Evolutionary conservation across 352 stramenopile species (phyloP).

Genomic region (Phytophthora pinifolia): DNA sequence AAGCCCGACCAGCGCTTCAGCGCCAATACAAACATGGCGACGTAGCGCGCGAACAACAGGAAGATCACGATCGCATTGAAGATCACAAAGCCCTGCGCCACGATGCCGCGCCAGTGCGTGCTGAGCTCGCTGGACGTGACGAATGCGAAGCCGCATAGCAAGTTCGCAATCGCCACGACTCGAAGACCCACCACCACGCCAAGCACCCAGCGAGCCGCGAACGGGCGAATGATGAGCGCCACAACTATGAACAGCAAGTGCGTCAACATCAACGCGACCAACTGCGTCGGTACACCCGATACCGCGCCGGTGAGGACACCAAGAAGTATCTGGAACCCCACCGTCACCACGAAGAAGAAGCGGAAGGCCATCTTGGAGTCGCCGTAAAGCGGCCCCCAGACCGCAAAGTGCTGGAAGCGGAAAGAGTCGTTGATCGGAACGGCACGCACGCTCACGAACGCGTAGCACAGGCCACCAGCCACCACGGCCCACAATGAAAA

Average conservation of each 20-base stretch:
- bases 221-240: conserved; percentile 55
- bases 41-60: conserved; percentile 55
- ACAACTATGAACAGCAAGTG: conserved; percentile 53
- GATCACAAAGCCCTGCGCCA: conserved; percentile 57
- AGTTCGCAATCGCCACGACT: conserved; percentile 52
- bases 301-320: conserved; percentile 55
- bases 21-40: conserved; percentile 55
- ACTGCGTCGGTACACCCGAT: conserved; percentile 43
- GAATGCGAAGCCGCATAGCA: conserved; percentile 57
- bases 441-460: conserved; percentile 42
- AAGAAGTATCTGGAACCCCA: conserved; percentile 48
- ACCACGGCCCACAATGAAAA: conserved; percentile 50
- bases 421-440: conserved; percentile 43
- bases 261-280: conserved; percentile 52
- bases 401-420: conserved; percentile 45
- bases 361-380: conserved; percentile 41
- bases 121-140: conserved; percentile 47
- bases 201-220: conserved; percentile 37
- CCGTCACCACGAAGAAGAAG: conserved; percentile 62
- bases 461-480: conserved; percentile 39
- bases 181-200: conserved; percentile 40
- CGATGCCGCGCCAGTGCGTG: conserved; percentile 28
- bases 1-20: conserved; percentile 51
- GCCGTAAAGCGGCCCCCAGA: neutral
- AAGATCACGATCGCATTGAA: conserved; percentile 64